Conservation (phyloP, 23 red algal species). For the Gracilariopsis chorda region DNA sequence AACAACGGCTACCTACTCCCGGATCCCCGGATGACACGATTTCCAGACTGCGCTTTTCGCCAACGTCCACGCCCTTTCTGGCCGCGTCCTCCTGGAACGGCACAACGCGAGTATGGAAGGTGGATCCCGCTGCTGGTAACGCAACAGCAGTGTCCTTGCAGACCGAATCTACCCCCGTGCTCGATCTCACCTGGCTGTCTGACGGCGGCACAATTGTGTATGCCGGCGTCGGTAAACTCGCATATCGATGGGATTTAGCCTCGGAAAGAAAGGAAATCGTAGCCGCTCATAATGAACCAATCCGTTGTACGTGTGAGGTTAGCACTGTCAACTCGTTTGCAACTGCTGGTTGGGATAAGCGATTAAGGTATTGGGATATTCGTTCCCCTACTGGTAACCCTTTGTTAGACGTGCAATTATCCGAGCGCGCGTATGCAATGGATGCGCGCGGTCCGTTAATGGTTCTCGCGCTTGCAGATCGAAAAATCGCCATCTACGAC, state of each 20-base stretch:
- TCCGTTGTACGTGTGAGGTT: constrained; percentile 27
- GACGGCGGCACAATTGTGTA: constrained; percentile 62
- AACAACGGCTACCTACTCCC: constrained; percentile 91
- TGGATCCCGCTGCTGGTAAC: constrained; percentile 19
- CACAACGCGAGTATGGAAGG: constrained; percentile 81
- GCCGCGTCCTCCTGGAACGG: constrained; percentile 95
- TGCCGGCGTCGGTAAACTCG: constrained; percentile 62
- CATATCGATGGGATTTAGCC: constrained; percentile 78
- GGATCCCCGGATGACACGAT: constrained; percentile 87
- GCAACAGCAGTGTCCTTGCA: constrained; percentile 60
- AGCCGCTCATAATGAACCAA: constrained; percentile 72
- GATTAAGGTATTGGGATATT: constrained; percentile 92
- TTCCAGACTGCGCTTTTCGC: constrained; percentile 87
- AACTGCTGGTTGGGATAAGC: constrained; percentile 85
- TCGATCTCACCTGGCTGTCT: constrained; percentile 67
- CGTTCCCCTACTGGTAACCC: constrained; percentile 77
- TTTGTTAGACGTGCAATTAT: constrained; percentile 35
- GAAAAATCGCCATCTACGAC: constrained; percentile 83
- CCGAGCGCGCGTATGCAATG: constrained; percentile 92
- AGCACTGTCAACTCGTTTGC: constrained; percentile 39
- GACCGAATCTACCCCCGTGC: constrained; percentile 57
- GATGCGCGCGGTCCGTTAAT: constrained; percentile 66
- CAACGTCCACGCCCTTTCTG: constrained; percentile 38
- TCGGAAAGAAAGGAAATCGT: constrained; percentile 26
- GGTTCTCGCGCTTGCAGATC: constrained; percentile 91